A percentile compares a stretch with the other conserved stretches of the same genome.
phyloP scores from a whole-genome alignment of 2,329 filamentous ascomycete genomes.

The Colletotrichum euphorbiae region DNA sequence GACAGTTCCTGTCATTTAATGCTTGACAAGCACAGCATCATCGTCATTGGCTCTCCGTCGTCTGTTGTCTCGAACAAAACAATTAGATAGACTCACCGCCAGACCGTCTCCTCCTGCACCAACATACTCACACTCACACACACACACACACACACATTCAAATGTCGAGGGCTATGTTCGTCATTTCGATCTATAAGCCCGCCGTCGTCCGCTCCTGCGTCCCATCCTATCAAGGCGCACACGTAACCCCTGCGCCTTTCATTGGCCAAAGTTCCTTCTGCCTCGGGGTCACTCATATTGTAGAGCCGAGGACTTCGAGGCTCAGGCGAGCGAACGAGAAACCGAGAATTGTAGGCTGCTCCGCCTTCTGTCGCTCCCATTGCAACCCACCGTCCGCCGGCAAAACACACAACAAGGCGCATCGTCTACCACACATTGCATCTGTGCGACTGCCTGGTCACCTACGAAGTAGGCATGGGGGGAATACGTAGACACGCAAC shows the following conservation, averaged over 20 bases:
- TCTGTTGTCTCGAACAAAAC: not conserved
- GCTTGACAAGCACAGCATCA: not conserved
- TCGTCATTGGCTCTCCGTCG: not conserved
- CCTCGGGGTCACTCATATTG: too few relatives aligned
- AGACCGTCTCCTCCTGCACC: not conserved
- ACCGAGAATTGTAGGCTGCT: too few relatives aligned
- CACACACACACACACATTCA: too few relatives aligned
- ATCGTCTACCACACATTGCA: slow-evolving; percentile 31
- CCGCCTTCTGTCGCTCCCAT: too few relatives aligned
- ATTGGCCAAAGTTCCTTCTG: too few relatives aligned
- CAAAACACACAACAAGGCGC: not conserved
- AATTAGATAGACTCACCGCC: slow-evolving; percentile 28
- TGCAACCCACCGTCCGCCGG: not conserved
- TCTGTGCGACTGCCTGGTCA: not conserved
- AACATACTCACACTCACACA: too few relatives aligned
- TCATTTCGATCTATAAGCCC: not conserved
- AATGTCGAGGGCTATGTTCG: not conserved
- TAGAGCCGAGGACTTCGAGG: too few relatives aligned
- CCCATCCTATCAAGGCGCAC: too few relatives aligned
- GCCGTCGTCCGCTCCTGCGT: too few relatives aligned
- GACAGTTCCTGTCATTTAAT: not conserved
- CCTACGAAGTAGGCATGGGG: not conserved
- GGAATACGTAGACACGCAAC: not conserved
- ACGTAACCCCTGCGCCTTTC: too few relatives aligned
- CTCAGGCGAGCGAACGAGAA: not conserved